Evolutionary conservation across 2,329 filamentous ascomycete species (phyloP), one percentile per base, ranked within the genome.

Genomic region (Passalora sequoiae): DNA sequence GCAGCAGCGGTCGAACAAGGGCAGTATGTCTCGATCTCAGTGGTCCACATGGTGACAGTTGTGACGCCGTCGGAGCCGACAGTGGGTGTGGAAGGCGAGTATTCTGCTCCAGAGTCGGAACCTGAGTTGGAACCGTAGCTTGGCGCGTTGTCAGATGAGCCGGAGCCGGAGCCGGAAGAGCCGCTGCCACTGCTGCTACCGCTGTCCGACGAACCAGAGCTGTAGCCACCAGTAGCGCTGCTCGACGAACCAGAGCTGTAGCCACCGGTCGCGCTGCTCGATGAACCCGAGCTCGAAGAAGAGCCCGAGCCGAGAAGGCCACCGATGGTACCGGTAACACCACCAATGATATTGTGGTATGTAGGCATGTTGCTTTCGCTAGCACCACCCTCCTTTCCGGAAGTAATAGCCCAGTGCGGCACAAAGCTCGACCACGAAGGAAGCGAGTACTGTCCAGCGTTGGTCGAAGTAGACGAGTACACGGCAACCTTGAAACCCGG

Each of bases 401-500:
- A 41, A 40, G 59, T 61, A 20, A 56, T 48, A 15, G 52, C 44
- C 29, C 50, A 39, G 32, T 58, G 43, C 8, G 55, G 53, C 6
- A 55, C 9, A 43, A 55, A 55, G 22, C 44, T 39, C 7, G 57
- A 59, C 47, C 47, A 60, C 31, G 17, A 40, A 7, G 56, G 56
- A 27, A 60, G 50, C 21, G 50, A 46, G 24, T 46, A 44, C 30
- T 44, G 30, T 16, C 32, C 25, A 9, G 39, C 31, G 2, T 48
- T 45, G 38, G 60, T 53, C 30, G 68, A 60, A 27, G 61, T 60
- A 12, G 64, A 59, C 44, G 60, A 63, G 28, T 62, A 61, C 16
- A 71, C 65, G 4, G 59, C 60, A 32, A 71, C 54, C 41, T 65
- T 56, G 46, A 71, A 64, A n/a, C 63, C 64, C 0, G 61, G 58